These are phyloP conservation scores for Nemania diffusa DNA, from an alignment of 2,329 filamentous ascomycete species.

Conservation along the genomic window DNA sequence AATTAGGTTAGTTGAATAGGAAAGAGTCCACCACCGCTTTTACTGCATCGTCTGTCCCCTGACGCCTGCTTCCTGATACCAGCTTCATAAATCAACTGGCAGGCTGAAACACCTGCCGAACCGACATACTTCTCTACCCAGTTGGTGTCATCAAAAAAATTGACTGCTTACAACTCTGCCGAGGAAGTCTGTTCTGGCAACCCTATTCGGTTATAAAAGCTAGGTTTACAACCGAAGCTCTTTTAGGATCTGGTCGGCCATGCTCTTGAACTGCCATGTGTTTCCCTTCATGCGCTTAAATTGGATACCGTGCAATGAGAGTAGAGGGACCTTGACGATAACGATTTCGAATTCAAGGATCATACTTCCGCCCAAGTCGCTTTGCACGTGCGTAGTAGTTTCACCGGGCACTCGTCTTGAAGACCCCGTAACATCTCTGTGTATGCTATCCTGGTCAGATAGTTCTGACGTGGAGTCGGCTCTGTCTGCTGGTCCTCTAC, in stretches of 20 bases:
- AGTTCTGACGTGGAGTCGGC: conserved; percentile 89
- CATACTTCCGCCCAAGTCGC: conserved; percentile 85
- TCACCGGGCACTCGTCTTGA: conserved; percentile 77
- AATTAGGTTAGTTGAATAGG: conserved; percentile 24
- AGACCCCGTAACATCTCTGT: conserved; percentile 61
- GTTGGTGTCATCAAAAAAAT: background rate
- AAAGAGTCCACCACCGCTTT: conserved; percentile 23
- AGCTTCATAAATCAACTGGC: background rate
- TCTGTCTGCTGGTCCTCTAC: conserved; percentile 66
- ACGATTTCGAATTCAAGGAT: conserved; percentile 93
- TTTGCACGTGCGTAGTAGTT: conserved; percentile 91
- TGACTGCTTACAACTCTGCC: background rate
- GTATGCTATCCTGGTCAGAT: conserved; percentile 77
- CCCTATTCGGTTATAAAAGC: conserved; percentile 2
- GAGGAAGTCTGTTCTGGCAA: conserved; percentile 16
- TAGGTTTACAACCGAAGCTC: conserved; percentile 77
- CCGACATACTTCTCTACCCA: background rate
- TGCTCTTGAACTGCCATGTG: conserved; percentile 98
- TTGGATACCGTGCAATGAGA: conserved; percentile 93
- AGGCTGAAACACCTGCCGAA: conserved; percentile 6
- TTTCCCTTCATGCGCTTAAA: conserved; percentile 97
- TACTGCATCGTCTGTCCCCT: background rate
- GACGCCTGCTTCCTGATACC: conserved; percentile 2
- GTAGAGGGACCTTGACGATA: conserved; percentile 94
- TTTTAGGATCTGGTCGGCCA: conserved; percentile 94